Conservation (phyloP, 306 rosid genomes). For the Sicyos edulis region DNA sequence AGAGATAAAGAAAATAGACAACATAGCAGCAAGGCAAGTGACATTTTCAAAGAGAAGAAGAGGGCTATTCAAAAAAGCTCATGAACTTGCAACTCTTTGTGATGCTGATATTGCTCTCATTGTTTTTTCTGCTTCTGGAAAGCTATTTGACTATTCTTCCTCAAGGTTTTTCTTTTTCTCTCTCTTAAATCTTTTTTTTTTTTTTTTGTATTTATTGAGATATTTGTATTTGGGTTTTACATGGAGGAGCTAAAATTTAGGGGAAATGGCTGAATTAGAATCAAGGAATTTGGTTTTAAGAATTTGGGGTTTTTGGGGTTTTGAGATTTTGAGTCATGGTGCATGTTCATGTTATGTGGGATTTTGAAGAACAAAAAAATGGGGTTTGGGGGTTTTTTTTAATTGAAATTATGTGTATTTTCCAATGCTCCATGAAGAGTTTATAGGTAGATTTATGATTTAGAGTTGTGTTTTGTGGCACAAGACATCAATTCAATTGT, state of each 20-base stretch:
- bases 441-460: neutral
- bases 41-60: neutral
- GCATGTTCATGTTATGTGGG: neutral
- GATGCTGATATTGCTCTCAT: slow-evolving; percentile 7
- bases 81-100: too few species aligned
- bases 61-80: too few species aligned
- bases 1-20: slow-evolving; percentile 9
- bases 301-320: too few species aligned
- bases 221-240: neutral
- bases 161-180: slow-evolving; percentile 6
- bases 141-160: slow-evolving; percentile 15
- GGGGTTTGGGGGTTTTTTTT: neutral
- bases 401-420: neutral
- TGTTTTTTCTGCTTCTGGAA: slow-evolving; percentile 22
- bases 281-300: neutral
- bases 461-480: neutral
- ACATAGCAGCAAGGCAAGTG: slow-evolving; percentile 17
- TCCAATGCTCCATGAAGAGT: neutral
- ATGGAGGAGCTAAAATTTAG: neutral
- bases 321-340: too few species aligned
- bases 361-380: neutral
- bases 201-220: neutral
- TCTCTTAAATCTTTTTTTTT: neutral
- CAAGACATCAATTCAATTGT: too few species aligned
- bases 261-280: neutral